Evolutionary conservation across 2,329 filamentous ascomycete genomes (phyloP).

Genomic region (Raffaelea deltoideospora): DNA sequence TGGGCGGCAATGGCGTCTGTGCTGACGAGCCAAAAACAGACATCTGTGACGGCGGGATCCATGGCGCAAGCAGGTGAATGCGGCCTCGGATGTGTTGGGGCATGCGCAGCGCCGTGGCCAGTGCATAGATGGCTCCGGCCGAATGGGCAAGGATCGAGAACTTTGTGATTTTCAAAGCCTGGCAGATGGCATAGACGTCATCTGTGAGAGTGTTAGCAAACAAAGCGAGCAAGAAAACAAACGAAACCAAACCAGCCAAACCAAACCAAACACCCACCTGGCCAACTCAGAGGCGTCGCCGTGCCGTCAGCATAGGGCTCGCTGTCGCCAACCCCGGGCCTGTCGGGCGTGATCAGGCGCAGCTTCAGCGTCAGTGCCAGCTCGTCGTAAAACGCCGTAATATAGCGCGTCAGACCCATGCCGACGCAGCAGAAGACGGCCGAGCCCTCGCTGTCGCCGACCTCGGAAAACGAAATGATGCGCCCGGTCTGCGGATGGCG

Average conservation of each 20-base stretch:
- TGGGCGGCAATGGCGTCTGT: slow-evolving; percentile 55
- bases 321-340: slow-evolving; percentile 86
- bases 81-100: slow-evolving; percentile 89
- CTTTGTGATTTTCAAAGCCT: slow-evolving; percentile 79
- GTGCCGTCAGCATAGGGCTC: slow-evolving; percentile 70
- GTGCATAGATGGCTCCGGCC: slow-evolving; percentile 91
- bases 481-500: slow-evolving; percentile 73
- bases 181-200: slow-evolving; percentile 89
- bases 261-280: slow-evolving; percentile 42
- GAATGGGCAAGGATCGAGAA: slow-evolving; percentile 95
- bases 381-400: slow-evolving; percentile 96
- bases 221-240: slow-evolving; percentile 5
- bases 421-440: slow-evolving; percentile 94
- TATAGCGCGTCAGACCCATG: slow-evolving; percentile 91
- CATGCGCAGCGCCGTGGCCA: slow-evolving; percentile 89
- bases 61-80: slow-evolving; percentile 86
- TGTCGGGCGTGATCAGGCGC: slow-evolving; percentile 82
- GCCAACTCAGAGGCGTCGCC: slow-evolving; percentile 83
- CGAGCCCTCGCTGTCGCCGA: slow-evolving; percentile 80
- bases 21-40: slow-evolving; percentile 57
- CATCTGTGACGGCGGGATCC: slow-evolving; percentile 94
- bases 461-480: slow-evolving; percentile 88
- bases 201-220: slow-evolving; percentile 24
- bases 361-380: slow-evolving; percentile 77
- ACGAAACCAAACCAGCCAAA: background rate